These are phyloP conservation scores for Penicillium sp. DNA, from an alignment of 2,329 filamentous ascomycete genomes.

Conservation along the genomic window DNA sequence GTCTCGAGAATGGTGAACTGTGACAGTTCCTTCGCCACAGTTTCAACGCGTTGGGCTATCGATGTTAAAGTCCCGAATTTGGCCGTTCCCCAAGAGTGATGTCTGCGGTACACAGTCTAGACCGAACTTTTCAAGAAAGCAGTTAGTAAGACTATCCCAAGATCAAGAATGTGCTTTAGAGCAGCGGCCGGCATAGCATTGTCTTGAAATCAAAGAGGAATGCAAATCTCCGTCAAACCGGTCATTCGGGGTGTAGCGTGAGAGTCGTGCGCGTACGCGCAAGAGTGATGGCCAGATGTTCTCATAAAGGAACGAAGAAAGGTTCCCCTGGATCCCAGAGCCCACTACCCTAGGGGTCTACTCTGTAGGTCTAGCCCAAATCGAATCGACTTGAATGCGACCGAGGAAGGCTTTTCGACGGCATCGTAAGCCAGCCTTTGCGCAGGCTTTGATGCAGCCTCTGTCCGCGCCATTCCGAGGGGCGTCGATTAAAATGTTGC, in stretches of 20 bases:
- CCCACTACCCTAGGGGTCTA: not conserved
- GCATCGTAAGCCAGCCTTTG: conserved; percentile 17
- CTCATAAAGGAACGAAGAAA: not conserved
- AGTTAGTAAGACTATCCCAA: conserved; percentile 20
- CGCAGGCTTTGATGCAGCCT: conserved; percentile 11
- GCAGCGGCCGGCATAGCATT: not conserved
- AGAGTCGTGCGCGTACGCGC: conserved; percentile 7
- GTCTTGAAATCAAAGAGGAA: not conserved
- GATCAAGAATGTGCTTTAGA: not conserved
- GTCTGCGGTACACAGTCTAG: conserved; percentile 12
- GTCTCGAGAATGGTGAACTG: not conserved
- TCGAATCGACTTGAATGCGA: conserved; percentile 21
- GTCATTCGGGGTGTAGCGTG: not conserved
- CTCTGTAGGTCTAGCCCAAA: conserved; percentile 1
- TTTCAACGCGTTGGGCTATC: not conserved
- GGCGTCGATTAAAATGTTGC: not conserved
- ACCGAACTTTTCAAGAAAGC: conserved; percentile 16
- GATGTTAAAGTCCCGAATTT: not conserved
- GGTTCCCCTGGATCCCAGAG: not conserved
- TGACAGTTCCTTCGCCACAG: not conserved
- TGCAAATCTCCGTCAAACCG: not conserved
- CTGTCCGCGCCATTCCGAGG: conserved; percentile 13
- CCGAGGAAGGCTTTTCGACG: conserved; percentile 17
- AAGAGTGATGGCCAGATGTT: not conserved
- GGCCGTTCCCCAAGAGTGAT: conserved; percentile 7